Base-by-base conservation (phyloP, 2,329 filamentous ascomycete species). In the Fusarium annulatum region DNA sequence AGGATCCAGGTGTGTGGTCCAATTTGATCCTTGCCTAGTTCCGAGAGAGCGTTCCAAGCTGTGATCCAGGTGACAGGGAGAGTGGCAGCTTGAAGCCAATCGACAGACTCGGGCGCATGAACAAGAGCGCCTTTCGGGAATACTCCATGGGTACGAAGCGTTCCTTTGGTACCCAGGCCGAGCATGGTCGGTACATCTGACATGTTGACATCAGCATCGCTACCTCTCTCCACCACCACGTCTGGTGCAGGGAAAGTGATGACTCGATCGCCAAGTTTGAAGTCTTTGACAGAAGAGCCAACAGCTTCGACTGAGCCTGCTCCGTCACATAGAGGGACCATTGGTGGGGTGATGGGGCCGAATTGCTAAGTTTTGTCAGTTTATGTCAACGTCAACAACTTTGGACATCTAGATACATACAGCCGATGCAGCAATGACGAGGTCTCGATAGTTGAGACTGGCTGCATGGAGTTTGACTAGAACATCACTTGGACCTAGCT, bases 81-180 rank as follows among this genome's bases (percentile, higher is more conserved):
- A 11, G 84, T 86, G 8, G 84, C 81, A 11, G 85, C 85, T 67
- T 75, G 71, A 14, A 74, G 48, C 65, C 76, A 82, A 42, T 76
- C 81, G 14, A 88, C 78, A 46, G 84, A 83, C 28, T 72, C 72
- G 0, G 90, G 89, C 57, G 86, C 82, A 66, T 82, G 80, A 6
- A 92, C 87, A 18, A 92, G 85, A 15, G 88, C 88, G 14, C 65
- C 86, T 77, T 91, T 88, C 30, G 87, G 81, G 76, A 90, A 92
- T 10, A 87, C 83, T 14, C 84, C 90, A 67, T 89, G 88, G 55
- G 91, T 84, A 43, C 88, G 85, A 21, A 92, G 83, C 1, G 85
- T 86, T 34, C 91, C 91, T 64, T 91, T 87, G 2, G 89, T 70
- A 3, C 82, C 84, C 64, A 89, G 88, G 53, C 90, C 90, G 4